These are phyloP conservation scores for Trametes hirsuta DNA, from an alignment of 1,284 basidiomycete species.

Conservation along the genomic window DNA sequence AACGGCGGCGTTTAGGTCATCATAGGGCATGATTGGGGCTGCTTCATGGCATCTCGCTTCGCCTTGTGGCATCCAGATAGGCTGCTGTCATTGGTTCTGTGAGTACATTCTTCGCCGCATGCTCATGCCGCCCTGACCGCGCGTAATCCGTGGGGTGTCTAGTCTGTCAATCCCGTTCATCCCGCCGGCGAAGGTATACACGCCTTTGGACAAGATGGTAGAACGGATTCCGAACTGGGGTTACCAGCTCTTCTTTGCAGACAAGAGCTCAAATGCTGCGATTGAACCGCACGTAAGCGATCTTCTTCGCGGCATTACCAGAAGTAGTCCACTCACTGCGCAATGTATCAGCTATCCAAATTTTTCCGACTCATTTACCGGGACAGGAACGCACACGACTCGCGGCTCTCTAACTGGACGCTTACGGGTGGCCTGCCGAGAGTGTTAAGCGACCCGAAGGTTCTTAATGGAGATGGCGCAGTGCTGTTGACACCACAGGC, in stretches of 20 bases:
- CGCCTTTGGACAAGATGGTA: constrained; percentile 53
- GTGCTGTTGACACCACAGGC: constrained; percentile 21
- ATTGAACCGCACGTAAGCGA: constrained; percentile 44
- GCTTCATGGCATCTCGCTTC: constrained; percentile 59
- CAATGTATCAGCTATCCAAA: constrained; percentile 12
- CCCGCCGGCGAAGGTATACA: constrained; percentile 53
- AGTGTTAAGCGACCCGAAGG: constrained; percentile 1
- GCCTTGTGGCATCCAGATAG: constrained; percentile 69
- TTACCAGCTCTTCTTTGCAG: constrained; percentile 68
- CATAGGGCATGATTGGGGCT: constrained; percentile 78
- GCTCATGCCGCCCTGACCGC: not conserved
- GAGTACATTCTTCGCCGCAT: constrained; percentile 29
- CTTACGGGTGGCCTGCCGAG: constrained; percentile 15
- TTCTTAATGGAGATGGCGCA: not conserved
- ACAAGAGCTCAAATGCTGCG: constrained; percentile 48
- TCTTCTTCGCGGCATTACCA: not conserved
- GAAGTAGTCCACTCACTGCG: not conserved
- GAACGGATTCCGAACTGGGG: constrained; percentile 55
- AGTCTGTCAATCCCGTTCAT: constrained; percentile 67
- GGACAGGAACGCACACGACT: not conserved
- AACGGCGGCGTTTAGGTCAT: constrained; percentile 47
- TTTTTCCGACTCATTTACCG: constrained; percentile 23
- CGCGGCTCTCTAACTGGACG: constrained; percentile 13
- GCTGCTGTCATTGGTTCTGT: constrained; percentile 60
- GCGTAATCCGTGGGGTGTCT: constrained; percentile 1